phyloP scores from a whole-genome alignment of 2,329 filamentous ascomycete genomes.

The Trichophyton rubrum region DNA sequence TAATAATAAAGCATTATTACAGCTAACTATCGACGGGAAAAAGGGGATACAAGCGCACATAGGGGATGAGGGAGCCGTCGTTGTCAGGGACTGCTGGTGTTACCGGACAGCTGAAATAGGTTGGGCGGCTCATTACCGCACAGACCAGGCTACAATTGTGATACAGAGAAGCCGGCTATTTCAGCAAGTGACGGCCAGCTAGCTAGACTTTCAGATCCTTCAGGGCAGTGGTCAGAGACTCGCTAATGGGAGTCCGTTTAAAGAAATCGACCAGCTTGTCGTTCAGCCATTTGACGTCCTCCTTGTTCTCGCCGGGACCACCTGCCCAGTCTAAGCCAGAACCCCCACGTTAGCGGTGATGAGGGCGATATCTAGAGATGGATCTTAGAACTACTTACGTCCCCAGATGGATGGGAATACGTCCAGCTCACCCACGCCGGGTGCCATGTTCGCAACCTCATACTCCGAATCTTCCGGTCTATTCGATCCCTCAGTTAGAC shows the following conservation, averaged over 20 bases:
- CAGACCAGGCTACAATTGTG: neutral
- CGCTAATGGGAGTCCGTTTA: slow-evolving; percentile 14
- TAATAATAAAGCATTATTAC: neutral
- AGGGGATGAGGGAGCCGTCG: neutral
- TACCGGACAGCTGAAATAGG: neutral
- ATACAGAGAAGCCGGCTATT: neutral
- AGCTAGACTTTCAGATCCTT: neutral
- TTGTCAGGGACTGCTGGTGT: neutral
- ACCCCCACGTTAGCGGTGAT: neutral
- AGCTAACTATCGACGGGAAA: too few relatives aligned
- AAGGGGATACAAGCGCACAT: neutral
- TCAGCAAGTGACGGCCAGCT: neutral
- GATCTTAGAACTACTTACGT: slow-evolving; percentile 34
- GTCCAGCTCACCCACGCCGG: slow-evolving; percentile 44
- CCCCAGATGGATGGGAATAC: slow-evolving; percentile 54
- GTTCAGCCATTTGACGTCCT: slow-evolving; percentile 62
- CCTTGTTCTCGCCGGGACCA: slow-evolving; percentile 57
- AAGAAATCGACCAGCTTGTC: slow-evolving; percentile 46
- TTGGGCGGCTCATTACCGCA: neutral
- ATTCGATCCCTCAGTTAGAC: slow-evolving; percentile 7
- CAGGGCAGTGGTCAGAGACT: neutral
- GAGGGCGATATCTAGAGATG: neutral
- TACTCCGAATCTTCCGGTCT: slow-evolving; percentile 65
- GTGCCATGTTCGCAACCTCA: slow-evolving; percentile 53
- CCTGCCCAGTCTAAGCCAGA: slow-evolving; percentile 43